Percentiles rank a stretch among this genome's conserved stretches.
These are phyloP conservation scores for Ophiocordyceps camponoti-saundersi DNA, from an alignment of 2,329 filamentous ascomycete species.

Conservation along the genomic window DNA sequence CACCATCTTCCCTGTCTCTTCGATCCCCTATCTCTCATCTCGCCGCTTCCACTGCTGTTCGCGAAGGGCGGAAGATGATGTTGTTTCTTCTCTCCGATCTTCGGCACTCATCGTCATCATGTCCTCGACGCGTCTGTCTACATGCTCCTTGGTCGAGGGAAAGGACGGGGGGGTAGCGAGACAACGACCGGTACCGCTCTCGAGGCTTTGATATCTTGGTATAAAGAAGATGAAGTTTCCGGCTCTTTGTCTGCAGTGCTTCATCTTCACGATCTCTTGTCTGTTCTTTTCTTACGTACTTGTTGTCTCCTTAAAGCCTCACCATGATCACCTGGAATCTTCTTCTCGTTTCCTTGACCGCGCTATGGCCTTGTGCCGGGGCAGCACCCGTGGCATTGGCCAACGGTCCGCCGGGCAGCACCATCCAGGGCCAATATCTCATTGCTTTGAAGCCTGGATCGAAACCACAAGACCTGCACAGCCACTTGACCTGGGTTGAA, in stretches of 20 bases:
- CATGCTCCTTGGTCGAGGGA: background rate
- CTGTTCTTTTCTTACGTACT: background rate
- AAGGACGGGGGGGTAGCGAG: background rate
- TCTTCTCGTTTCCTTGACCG: conserved; percentile 9
- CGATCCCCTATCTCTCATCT: conserved; percentile 2
- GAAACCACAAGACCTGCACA: conserved; percentile 23
- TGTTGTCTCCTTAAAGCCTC: conserved; percentile 3
- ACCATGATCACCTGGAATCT: conserved; percentile 14
- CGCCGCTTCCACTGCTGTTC: background rate
- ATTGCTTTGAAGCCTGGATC: conserved; percentile 41
- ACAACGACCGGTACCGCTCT: background rate
- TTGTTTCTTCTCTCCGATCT: background rate
- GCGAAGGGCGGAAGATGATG: background rate
- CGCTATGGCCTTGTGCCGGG: conserved; percentile 8
- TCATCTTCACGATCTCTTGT: background rate
- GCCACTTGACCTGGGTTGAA: conserved; percentile 31
- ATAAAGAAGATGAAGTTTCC: background rate
- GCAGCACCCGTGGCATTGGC: conserved; percentile 8
- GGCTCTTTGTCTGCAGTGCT: no score
- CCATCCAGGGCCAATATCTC: conserved; percentile 33
- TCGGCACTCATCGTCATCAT: background rate
- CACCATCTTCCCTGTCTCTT: background rate
- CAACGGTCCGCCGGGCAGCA: conserved; percentile 4
- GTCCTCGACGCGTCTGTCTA: background rate
- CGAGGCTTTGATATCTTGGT: background rate